Percentiles rank a stretch among this genome's conserved stretches.
Evolutionary conservation across 805 yeast genomes (phyloP).

Genomic region (Novakomyces olei): DNA sequence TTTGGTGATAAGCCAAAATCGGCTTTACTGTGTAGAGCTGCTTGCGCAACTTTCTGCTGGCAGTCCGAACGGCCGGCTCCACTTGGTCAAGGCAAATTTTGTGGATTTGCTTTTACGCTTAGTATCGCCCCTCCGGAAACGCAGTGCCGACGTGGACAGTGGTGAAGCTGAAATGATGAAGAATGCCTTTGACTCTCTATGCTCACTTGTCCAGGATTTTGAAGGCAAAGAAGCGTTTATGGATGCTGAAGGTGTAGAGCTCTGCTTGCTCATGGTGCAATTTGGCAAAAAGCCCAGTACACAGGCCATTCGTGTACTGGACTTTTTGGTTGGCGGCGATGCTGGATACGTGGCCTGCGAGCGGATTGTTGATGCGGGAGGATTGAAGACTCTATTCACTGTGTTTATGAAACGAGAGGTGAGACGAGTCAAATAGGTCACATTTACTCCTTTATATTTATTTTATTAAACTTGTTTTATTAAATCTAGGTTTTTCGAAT

Average conservation of each 20-base stretch:
- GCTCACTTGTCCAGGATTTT: constrained; percentile 7
- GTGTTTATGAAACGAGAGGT: constrained; percentile 7
- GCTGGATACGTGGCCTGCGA: constrained; percentile 4
- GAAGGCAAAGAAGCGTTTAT: constrained; percentile 8
- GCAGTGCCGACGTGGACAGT: constrained; percentile 7
- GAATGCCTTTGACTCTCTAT: constrained; percentile 9
- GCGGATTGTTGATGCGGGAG: constrained; percentile 9
- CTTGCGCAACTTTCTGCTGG: constrained; percentile 10
- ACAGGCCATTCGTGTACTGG: constrained; percentile 8
- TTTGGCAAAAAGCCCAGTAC: constrained; percentile 9
- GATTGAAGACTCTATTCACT: constrained; percentile 8
- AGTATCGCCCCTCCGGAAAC: constrained; percentile 7
- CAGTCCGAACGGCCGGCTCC: constrained; percentile 5
- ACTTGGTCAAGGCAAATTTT: constrained; percentile 6
- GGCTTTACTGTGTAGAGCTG: constrained; percentile 11
- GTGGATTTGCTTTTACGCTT: constrained; percentile 9
- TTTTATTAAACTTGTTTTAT: no score
- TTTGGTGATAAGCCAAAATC: constrained; percentile 9
- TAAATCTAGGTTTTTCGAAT: no score
- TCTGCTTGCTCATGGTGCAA: constrained; percentile 7
- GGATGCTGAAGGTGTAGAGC: constrained; percentile 11
- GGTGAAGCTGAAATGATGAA: constrained; percentile 10
- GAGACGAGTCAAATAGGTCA: no score
- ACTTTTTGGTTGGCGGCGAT: constrained; percentile 9
- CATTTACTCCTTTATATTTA: no score